phyloP scores from a whole-genome alignment of 2,329 filamentous ascomycete species.

The Colletotrichum eleusines region DNA sequence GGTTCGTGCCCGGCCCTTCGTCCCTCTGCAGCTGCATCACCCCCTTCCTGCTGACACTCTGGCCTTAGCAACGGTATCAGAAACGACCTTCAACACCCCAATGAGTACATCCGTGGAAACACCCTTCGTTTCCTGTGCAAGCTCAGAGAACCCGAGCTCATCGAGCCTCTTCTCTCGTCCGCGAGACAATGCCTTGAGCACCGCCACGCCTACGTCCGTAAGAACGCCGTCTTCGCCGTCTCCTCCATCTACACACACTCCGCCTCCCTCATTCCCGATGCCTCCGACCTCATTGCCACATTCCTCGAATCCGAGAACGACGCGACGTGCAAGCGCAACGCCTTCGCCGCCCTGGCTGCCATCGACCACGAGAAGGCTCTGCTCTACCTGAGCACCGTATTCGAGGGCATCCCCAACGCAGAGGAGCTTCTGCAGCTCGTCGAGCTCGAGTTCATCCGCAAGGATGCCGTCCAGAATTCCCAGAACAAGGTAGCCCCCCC shows the following conservation, averaged over 20 bases:
- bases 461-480: slow-evolving; percentile 93
- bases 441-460: slow-evolving; percentile 96
- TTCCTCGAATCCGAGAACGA: slow-evolving; percentile 95
- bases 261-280: slow-evolving; percentile 92
- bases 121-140: slow-evolving; percentile 99
- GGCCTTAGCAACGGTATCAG: slow-evolving; percentile 88
- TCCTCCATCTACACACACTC: slow-evolving; percentile 93
- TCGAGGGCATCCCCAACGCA: slow-evolving; percentile 93
- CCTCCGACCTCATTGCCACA: slow-evolving; percentile 87
- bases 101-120: slow-evolving; percentile 98
- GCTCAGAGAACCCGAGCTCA: slow-evolving; percentile 92
- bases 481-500: slow-evolving; percentile 81
- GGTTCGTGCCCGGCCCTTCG: slow-evolving; percentile 66
- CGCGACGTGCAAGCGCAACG: slow-evolving; percentile 96
- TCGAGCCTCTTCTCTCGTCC: slow-evolving; percentile 94
- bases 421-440: slow-evolving; percentile 94
- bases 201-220: slow-evolving; percentile 96
- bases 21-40: slow-evolving; percentile 9
- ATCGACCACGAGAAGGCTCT: slow-evolving; percentile 96
- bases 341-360: slow-evolving; percentile 88
- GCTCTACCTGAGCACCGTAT: slow-evolving; percentile 86
- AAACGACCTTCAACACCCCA: slow-evolving; percentile 96
- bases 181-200: slow-evolving; percentile 94
- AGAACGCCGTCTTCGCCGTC: slow-evolving; percentile 96
- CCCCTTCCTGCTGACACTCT: slow-evolving; percentile 30